Base-by-base conservation (phyloP, 2,329 filamentous ascomycete species). In the Dryadomyces quercus-mongolicae region DNA sequence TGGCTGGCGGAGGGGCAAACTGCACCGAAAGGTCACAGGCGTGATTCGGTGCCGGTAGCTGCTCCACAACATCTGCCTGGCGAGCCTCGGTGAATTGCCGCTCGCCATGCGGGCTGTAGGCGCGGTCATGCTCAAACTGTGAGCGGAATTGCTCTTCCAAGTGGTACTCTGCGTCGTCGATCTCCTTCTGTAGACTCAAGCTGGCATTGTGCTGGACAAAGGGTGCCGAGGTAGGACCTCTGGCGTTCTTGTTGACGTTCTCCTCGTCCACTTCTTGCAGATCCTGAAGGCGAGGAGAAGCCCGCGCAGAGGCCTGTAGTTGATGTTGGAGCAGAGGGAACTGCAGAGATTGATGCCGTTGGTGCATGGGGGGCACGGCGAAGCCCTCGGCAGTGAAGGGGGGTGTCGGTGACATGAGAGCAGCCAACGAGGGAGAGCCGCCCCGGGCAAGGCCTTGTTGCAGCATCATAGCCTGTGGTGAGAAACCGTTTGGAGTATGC, bases 151-250 rank as follows among this genome's bases (percentile, higher is more conserved):
- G 83, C 64, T 90, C 82, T 64, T 91, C 87, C 57, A 93, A 69
- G 62, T 92, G 88, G 63, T 93, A 92, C 62, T 95, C 88, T 5
- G 87, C 85, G 63, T 91, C 86, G 51, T 93, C 85, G 54, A 94
- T 85, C 60, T 93, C 89, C 58, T 84, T 85, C 65, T 95, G 89
- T 22, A 95, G 75, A 48, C 82, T 88, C 58, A 84, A 78, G 62
- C 85, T 90, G 44, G 88, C 76, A 60, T 90, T 90, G 61, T 91
- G 86, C 49, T 71, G 68, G 52, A 75, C 70, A 48, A 71, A 71
- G 0, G 53, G 46, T 8, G 49, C 44, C 7, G 43, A 78, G 62
- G 76, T 78, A 1, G 75, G 25, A 8, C 25, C 25, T 31, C 25
- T 78, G 10, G 72, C 73, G 55, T 71, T 78, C 66, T 79, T 76